Base-by-base conservation (phyloP, 2,329 filamentous ascomycete genomes). In the Geoglossum cookeanum region DNA sequence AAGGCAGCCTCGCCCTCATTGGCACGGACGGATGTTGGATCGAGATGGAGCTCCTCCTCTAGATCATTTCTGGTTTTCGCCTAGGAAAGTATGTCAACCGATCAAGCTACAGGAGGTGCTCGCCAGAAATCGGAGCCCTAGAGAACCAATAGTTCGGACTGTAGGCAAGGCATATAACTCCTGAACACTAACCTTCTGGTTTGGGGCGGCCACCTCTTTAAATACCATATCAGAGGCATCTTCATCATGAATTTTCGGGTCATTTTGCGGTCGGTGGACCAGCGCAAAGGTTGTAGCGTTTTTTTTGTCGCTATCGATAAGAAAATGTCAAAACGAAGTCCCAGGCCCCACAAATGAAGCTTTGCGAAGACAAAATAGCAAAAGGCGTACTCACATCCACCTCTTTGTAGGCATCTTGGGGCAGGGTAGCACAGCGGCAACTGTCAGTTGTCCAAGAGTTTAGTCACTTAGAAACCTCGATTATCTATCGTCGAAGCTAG, bases 1-100 rank as follows among this genome's bases (percentile, higher is more conserved):
- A 86, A 87, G 63, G 94, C 92, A 7, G 94, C 92, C 72, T 98
- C 90, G 64, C 94, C 94, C 71, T 98, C 92, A 69, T 98, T 97
- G 58, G 80, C 78, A 63, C 90, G 83, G 62, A 95, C 81, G 59
- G 72, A 72, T 47, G 75, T 74, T 27, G 77, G 75, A 35, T 84
- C 80, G 37, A 78, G 74, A 1, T 85, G 85, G 55, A 96, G 82
- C 67, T 83, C 79, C 54, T 72, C 68, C 61, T 94, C 85, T 3
- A 98, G 75, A 62, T 97, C 90, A 59, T 79, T 77, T 15, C 94
- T 76, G 58, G 81, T 81, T 68, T 85, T 85, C 60, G 79, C 73
- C 63, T 76, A 9, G 4, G 22, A 37, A 3, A 15, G 30, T 33
- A 74, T 63, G 74, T 74, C 60, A 45, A 45, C 15, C 35, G 7